Evolutionary conservation across 768 basidiomycete genomes (phyloP), one percentile per base, ranked within the genome.

Genomic region (Auriscalpium orientale): DNA sequence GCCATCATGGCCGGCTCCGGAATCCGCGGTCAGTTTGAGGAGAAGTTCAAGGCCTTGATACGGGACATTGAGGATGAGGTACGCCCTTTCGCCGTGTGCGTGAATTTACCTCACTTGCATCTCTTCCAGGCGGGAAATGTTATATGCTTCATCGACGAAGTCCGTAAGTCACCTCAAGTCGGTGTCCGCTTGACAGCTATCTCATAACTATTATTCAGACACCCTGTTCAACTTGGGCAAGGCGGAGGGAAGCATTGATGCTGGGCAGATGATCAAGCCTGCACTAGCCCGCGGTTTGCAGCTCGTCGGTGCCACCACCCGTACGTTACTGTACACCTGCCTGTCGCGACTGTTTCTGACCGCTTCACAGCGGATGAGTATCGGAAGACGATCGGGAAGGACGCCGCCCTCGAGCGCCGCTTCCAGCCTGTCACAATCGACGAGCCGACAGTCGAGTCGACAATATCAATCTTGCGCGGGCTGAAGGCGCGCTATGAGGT

Each of bases 131-230:
- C 79, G 3, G 85, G 88, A 18, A 83, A 87, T 46, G 84, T 92
- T 8, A 95, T 95, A 38, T 92, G 89, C 65, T 95, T 95, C 71
- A 94, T 95, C 53, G 93, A 95, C 62, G 92, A 95, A 82, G 84
- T 95, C 52, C 93, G 88, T 90, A 64, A 72, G 89, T 84, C 35
- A 4, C 21, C 53, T 34, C 1, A 1, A 8, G 13, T 51, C 8
- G 37, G 15, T 18, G 2, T 11, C 20, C 6, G 36, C 43, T 15
- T 53, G 21, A 15, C 40, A 34, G 20, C 11, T 28, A 20, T 20
- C 3, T 33, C 53, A 28, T 9, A 8, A 20, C 55, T 4, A 55
- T 38, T 8, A 16, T 22, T 10, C 55, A 88, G 86, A 91, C 59
- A 85, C 80, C 0, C 74, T 92, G 3, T 90, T 93, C 74, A 89